These are phyloP conservation scores for Lophiotrema nucula DNA, from an alignment of 495 filamentous ascomycete species.

Conservation along the genomic window DNA sequence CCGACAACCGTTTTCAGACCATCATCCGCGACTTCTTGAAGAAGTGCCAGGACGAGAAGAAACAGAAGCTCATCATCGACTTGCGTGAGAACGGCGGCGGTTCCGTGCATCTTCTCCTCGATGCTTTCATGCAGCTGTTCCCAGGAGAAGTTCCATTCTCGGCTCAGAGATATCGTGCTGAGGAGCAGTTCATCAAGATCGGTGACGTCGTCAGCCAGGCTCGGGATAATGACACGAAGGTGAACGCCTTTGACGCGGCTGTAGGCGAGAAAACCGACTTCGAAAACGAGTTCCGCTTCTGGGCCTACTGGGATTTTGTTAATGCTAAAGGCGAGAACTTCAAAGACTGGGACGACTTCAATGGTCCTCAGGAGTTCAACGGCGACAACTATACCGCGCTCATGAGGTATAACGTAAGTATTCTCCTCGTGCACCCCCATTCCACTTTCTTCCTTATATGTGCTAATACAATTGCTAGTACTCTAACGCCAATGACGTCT, in stretches of 20 bases:
- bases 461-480: slow-evolving; percentile 2
- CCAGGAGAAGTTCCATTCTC: slow-evolving; percentile 13
- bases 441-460: background rate
- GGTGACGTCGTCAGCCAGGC: slow-evolving; percentile 17
- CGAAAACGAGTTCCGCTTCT: slow-evolving; percentile 6
- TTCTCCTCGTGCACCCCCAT: background rate
- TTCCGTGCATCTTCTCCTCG: slow-evolving; percentile 10
- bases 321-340: slow-evolving; percentile 18
- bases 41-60: slow-evolving; percentile 4
- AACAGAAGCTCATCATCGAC: slow-evolving; percentile 31
- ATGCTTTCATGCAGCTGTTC: slow-evolving; percentile 31
- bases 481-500: slow-evolving; percentile 24
- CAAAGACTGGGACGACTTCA: slow-evolving; percentile 9
- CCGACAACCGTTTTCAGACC: slow-evolving; percentile 14
- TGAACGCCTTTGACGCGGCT: slow-evolving; percentile 12
- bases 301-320: slow-evolving; percentile 19
- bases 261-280: background rate
- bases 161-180: slow-evolving; percentile 15
- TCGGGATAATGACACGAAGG: slow-evolving; percentile 9
- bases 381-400: slow-evolving; percentile 21
- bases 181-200: slow-evolving; percentile 16
- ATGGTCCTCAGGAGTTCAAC: slow-evolving; percentile 23
- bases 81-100: slow-evolving; percentile 28
- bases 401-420: slow-evolving; percentile 27
- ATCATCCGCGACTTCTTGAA: slow-evolving; percentile 16